Evolutionary conservation across 306 rosid genomes (phyloP).

Genomic region (Casuarina cunninghamiana): DNA sequence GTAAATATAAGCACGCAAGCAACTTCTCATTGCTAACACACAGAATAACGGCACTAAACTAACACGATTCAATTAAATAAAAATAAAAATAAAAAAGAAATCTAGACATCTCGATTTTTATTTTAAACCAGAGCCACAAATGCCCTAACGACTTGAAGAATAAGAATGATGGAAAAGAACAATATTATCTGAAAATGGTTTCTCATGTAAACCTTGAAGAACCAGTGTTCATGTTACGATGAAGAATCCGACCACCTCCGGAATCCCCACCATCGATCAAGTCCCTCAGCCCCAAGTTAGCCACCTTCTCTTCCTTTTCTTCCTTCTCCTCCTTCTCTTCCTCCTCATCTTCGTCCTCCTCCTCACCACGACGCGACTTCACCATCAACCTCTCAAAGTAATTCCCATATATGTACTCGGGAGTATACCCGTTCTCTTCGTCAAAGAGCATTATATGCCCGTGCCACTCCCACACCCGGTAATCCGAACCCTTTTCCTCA

Average conservation of each 20-base stretch:
- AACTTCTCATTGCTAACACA: neutral
- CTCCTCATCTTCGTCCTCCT: constrained; percentile 16
- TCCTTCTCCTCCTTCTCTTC: constrained; percentile 31
- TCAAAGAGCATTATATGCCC: constrained; percentile 84
- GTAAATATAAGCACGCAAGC: neutral
- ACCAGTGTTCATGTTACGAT: constrained; percentile 70
- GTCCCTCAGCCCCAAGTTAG: constrained; percentile 67
- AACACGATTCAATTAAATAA: neutral
- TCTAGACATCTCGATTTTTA: neutral
- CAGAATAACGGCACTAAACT: neutral
- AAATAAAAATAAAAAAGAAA: neutral
- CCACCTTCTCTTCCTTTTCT: constrained; percentile 39
- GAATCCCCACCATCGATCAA: constrained; percentile 63
- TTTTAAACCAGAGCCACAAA: neutral
- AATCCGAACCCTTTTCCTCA: constrained; percentile 71
- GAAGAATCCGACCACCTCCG: constrained; percentile 68
- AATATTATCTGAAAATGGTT: neutral
- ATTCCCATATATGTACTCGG: constrained; percentile 89
- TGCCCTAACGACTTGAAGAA: neutral
- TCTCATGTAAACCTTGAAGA: constrained; percentile 55
- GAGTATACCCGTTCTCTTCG: constrained; percentile 73
- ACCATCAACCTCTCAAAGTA: constrained; percentile 72
- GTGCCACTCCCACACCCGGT: constrained; percentile 99
- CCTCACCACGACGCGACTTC: constrained; percentile 18
- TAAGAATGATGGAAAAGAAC: neutral